Percentiles rank a stretch among this genome's conserved stretches.
Evolutionary conservation across 352 stramenopile species (phyloP).

Genomic region (Phytophthora vignae): DNA sequence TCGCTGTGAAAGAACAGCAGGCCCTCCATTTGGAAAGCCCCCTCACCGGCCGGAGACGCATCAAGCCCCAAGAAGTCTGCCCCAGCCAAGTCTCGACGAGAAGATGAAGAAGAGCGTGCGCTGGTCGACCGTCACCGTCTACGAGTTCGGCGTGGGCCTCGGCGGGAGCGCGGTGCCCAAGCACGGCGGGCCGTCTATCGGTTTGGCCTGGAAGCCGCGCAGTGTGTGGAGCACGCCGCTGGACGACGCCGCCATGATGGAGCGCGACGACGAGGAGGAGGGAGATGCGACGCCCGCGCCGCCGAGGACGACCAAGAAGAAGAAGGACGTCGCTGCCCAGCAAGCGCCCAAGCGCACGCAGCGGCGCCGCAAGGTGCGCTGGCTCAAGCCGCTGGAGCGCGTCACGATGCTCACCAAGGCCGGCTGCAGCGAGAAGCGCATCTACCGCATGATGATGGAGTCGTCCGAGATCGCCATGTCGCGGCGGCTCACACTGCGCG

Average conservation of each 20-base stretch:
- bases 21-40: slow-evolving; percentile 1
- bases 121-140: slow-evolving; percentile 71
- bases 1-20: background rate
- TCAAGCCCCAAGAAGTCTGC: no score
- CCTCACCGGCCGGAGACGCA: slow-evolving; percentile 10
- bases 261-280: slow-evolving; percentile 27
- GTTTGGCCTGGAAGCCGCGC: slow-evolving; percentile 54
- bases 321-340: background rate
- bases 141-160: slow-evolving; percentile 66
- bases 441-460: slow-evolving; percentile 77
- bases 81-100: background rate
- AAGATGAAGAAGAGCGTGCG: slow-evolving; percentile 59
- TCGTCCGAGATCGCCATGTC: slow-evolving; percentile 75
- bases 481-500: slow-evolving; percentile 49
- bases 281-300: slow-evolving; percentile 8
- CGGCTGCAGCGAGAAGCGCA: slow-evolving; percentile 69
- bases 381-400: slow-evolving; percentile 70
- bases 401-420: slow-evolving; percentile 73
- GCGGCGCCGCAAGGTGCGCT: slow-evolving; percentile 57
- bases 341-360: slow-evolving; percentile 27
- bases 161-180: slow-evolving; percentile 61
- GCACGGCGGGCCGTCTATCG: slow-evolving; percentile 60
- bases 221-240: slow-evolving; percentile 58
- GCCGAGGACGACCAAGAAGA: slow-evolving; percentile 17
- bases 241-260: slow-evolving; percentile 30